phyloP scores from a whole-genome alignment of 2,329 filamentous ascomycete genomes.

The Fusarium beomiforme region DNA sequence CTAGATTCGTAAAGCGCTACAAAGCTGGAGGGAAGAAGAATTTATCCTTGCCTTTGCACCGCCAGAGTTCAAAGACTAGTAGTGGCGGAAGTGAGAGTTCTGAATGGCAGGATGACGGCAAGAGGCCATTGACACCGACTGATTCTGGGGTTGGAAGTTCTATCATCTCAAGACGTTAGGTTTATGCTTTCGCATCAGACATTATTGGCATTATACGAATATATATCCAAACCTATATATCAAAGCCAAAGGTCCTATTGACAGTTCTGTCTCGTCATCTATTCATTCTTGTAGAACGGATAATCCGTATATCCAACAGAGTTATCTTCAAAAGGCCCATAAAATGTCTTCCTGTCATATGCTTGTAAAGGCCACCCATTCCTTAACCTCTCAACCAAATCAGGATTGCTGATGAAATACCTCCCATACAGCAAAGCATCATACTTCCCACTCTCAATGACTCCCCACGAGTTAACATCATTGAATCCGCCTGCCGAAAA shows the following conservation, averaged over 20 bases:
- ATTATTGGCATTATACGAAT: not conserved
- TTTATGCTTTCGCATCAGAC: not conserved
- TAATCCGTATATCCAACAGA: slow-evolving; percentile 51
- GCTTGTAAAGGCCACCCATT: slow-evolving; percentile 50
- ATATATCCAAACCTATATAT: not conserved
- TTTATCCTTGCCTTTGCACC: not conserved
- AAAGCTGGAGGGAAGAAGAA: not conserved
- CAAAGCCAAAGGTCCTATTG: accelerated
- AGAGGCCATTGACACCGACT: not conserved
- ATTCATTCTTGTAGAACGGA: slow-evolving; percentile 24
- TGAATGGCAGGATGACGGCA: not conserved
- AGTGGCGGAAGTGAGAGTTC: not conserved
- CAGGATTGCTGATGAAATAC: slow-evolving; percentile 60
- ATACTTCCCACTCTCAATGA: slow-evolving; percentile 54
- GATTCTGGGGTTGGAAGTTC: slow-evolving; percentile 28
- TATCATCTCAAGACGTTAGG: not conserved
- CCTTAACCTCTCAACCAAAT: slow-evolving; percentile 56
- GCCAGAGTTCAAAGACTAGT: not conserved
- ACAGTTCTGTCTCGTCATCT: accelerated
- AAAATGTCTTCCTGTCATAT: slow-evolving; percentile 58
- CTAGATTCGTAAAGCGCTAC: not conserved
- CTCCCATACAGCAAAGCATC: slow-evolving; percentile 59
- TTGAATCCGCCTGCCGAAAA: slow-evolving; percentile 66
- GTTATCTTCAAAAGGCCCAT: slow-evolving; percentile 51
- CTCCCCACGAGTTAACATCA: slow-evolving; percentile 59